Evolutionary conservation across 108 stramenopile genomes (phyloP), one percentile per base, ranked within the genome.

Genomic region (Seminavis robusta): DNA sequence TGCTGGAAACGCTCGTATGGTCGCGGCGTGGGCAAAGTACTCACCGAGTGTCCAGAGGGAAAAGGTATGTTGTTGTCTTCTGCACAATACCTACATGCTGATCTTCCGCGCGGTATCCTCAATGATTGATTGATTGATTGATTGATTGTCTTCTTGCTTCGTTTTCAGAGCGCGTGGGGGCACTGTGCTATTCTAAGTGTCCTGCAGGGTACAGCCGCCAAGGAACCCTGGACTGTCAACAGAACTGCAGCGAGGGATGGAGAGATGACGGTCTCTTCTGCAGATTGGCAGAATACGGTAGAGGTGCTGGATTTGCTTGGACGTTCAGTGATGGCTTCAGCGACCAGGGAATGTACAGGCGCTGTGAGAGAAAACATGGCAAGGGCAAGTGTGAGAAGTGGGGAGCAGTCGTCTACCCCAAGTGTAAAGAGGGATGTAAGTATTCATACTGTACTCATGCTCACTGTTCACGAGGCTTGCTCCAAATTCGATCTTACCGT

Each of bases 301-400:
- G 47, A 27, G 47, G 47, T 48, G 47, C 47, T n/a, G 47, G 47
- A n/a, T 48, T 20, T 25, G 25, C 47, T n/a, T 48, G 47, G 47
- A 3, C 4, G 3, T 27, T 48, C 10, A 25, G 47, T 4, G 47
- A 48, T 25, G 23, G 24, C 6, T 28, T 48, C n/a, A 48, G 26
- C 10, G 47, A 48, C 21, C n/a, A 20, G 4, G 47, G 47, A 26
- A 48, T 48, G 47, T 48, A 26, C 10, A 3, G 47, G 2, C 47
- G 47, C 23, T 48, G 47, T 25, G 47, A 28, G n/a, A 21, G 20
- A 21, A 21, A 3, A 21, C 41, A 42, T 9, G 47, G 47, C 5
- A 20, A 25, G 4, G 47, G 26, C 6, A 48, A 23, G 6, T 48
- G 47, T 25, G 47, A 48, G 26, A 48, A 48, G 47, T 48, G 9